Percentiles rank a stretch among this genome's conserved stretches.
These are phyloP conservation scores for Selenicereus undatus DNA, from an alignment of 148 eudicot genomes.

Conservation along the genomic window DNA sequence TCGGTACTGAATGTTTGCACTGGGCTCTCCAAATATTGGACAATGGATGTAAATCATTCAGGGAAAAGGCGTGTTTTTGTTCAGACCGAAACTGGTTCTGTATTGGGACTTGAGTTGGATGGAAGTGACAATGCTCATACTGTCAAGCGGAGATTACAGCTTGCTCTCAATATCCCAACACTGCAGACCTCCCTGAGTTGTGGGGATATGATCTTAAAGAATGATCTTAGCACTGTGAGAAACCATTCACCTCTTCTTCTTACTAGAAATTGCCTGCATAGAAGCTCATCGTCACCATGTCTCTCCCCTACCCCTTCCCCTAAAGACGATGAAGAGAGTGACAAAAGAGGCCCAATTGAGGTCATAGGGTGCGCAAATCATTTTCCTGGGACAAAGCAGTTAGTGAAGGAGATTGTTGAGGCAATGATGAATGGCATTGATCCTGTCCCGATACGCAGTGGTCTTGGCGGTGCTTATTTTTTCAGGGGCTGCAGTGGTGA, in stretches of 20 bases:
- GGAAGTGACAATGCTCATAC: conserved; percentile 37
- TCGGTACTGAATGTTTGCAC: conserved; percentile 20
- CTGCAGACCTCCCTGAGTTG: conserved; percentile 32
- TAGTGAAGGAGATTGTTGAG: conserved; percentile 32
- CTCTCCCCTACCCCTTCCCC: conserved; percentile 33
- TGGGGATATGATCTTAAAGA: conserved; percentile 36
- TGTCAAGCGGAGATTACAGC: conserved; percentile 35
- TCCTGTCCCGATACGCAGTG: conserved; percentile 31
- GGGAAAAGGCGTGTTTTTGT: conserved; percentile 40
- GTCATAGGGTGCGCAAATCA: conserved; percentile 32
- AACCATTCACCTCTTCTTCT: conserved; percentile 36
- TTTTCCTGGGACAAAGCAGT: conserved; percentile 14
- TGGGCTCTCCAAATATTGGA: conserved; percentile 24
- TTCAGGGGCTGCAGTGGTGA: conserved; percentile 31
- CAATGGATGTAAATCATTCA: conserved; percentile 30
- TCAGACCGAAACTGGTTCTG: conserved; percentile 40
- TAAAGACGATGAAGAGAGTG: conserved; percentile 25
- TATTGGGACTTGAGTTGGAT: conserved; percentile 38
- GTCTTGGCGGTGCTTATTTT: conserved; percentile 41
- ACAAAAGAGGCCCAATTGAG: conserved; percentile 32
- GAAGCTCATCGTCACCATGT: conserved; percentile 50
- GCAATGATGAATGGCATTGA: conserved; percentile 32
- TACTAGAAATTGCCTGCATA: conserved; percentile 30
- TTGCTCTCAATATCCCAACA: conserved; percentile 35
- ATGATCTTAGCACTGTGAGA: conserved; percentile 33